Base-by-base conservation (phyloP, 768 basidiomycete species). In the Suillus lakei region DNA sequence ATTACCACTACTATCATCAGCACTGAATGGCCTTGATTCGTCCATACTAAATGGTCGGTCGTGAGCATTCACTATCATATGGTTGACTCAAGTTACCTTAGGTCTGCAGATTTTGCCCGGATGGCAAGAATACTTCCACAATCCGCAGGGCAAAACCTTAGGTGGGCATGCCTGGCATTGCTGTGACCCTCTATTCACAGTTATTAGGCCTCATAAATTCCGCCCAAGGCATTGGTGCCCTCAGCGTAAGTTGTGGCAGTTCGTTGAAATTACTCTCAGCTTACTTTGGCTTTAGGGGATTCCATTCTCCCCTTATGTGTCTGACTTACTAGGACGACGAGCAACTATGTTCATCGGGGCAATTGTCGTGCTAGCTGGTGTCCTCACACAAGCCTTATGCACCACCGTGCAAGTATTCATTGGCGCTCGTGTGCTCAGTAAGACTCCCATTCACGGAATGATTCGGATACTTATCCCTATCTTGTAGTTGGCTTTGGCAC, bases 61-160 rank as follows among this genome's bases (percentile, higher is more conserved):
- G 18, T 32, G 32, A 54, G 30, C 32, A 39, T 36, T 36, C 63
- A 41, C 18, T 58, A 30, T 32, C 26, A 5, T 63, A 41, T 51
- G 28, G 80, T 79, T 83, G 63, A 39, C 70, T 77, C 63, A 75
- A 67, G 64, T 50, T 64, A 56, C 34, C 32, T 3, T 64, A 89
- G 90, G 89, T 64, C 79, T 92, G 34, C 89, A 91, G 73, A 87
- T 90, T 65, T 76, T 91, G 30, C 86, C 86, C 15, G 84, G 83
- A 41, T 91, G 89, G 88, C 82, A 86, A 70, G 65, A 78, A 0
- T 86, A 81, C 70, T 91, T 89, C 70, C 63, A 81, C 55, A 58
- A 82, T 64, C 90, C 91, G 4, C 68, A 78, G 48, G 85, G 86
- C 3, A 82, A 79, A 69, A 78, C 75, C 18, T 71, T 90, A 61